phyloP scores from a whole-genome alignment of 2,329 filamentous ascomycete species.

The Neophaeococcomyces aloes region DNA sequence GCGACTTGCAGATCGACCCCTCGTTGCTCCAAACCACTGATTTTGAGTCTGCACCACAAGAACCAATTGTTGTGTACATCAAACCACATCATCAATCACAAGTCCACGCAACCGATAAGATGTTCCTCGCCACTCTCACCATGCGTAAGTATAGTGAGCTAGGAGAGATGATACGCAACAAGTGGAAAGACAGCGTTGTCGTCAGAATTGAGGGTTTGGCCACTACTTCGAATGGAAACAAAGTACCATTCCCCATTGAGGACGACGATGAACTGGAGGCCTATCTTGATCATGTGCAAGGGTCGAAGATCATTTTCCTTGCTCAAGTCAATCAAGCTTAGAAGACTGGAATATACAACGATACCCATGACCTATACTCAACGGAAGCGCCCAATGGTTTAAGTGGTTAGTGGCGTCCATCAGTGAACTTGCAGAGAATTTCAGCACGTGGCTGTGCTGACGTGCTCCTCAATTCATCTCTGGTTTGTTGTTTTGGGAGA shows the following conservation, averaged over 20 bases:
- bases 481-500: too few relatives aligned
- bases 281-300: conserved; percentile 56
- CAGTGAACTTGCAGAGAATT: too few relatives aligned
- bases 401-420: neutral
- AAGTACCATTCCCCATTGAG: conserved; percentile 55
- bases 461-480: too few relatives aligned
- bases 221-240: conserved; percentile 42
- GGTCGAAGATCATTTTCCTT: conserved; percentile 44
- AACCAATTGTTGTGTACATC: conserved; percentile 48
- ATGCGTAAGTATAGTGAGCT: conserved; percentile 52
- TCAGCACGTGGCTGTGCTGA: too few relatives aligned
- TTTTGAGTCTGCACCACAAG: conserved; percentile 24
- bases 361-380: conserved; percentile 16
- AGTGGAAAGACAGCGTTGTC: conserved; percentile 51
- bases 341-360: conserved; percentile 11
- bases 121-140: conserved; percentile 56
- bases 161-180: conserved; percentile 49
- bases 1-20: conserved; percentile 53
- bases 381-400: neutral
- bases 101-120: conserved; percentile 36
- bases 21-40: conserved; percentile 50
- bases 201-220: conserved; percentile 57
- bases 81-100: conserved; percentile 57
- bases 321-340: conserved; percentile 28
- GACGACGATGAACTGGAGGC: conserved; percentile 61